Base-by-base conservation (phyloP, 352 stramenopile species). In the Globisporangium sylvaticum region DNA sequence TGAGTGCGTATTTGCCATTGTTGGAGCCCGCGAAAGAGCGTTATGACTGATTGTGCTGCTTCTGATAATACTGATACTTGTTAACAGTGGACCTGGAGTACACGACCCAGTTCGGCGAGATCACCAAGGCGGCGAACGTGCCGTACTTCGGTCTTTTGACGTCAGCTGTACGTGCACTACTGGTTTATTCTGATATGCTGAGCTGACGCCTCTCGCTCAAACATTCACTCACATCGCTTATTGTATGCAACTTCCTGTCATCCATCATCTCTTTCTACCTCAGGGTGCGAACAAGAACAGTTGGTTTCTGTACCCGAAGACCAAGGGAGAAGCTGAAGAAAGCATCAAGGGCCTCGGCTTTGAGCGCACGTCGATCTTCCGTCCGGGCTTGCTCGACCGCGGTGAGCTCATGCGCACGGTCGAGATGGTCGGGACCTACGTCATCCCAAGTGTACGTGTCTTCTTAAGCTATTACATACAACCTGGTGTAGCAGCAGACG, bases 231-330 rank as follows among this genome's bases (percentile, higher is more conserved):
- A 25, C 29, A 32, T 32, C 29, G 29, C 29, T 32, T 34, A 29
- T 6, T 50, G 12, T 27, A 4, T 32, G 42, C n/a, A 15, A 52
- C n/a, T 12, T 52, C 18, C 12, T 24, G 18, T 27, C 39, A 48
- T 32, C 2, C 39, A 48, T 32, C 2, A 22, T 27, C 32, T 31
- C 8, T 42, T 37, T 44, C 56, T 4, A 14, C 8, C 29, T 3
- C 66, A 90, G 65, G 69, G 71, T 14, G 76, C 82, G 12, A 84
- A 88, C 67, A 89, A 88, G 72, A 74, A 79, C 70, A 90, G 81
- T 59, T 94, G 85, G 85, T 88, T 92, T 64, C 69, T 92, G 64
- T 94, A 92, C 71, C 77, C 80, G 9, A 71, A 90, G 71, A 92
- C 83, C 5, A 94, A 94, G 74, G 85, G 81, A 25, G 77, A 92